Conservation (phyloP, 2,329 filamentous ascomycete genomes). For the Xylariaceae sp. region DNA sequence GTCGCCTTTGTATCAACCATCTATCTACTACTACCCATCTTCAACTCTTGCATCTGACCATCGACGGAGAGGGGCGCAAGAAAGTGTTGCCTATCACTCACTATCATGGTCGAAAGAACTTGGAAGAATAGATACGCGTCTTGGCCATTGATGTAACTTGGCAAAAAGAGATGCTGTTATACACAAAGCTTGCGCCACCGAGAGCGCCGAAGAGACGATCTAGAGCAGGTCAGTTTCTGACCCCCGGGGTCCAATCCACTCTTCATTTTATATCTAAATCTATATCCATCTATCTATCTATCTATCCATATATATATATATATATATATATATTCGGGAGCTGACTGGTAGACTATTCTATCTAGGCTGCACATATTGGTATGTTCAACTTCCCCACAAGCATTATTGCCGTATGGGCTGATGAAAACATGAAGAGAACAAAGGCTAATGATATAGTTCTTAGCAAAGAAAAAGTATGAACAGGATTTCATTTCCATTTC, state of each 20-base stretch:
- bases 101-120: slow-evolving; percentile 17
- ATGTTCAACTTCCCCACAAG: slow-evolving; percentile 26
- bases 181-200: slow-evolving; percentile 51
- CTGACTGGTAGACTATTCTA: slow-evolving; percentile 23
- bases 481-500: background rate
- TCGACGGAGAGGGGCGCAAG: too few relatives aligned
- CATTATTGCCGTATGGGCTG: background rate
- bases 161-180: slow-evolving; percentile 45
- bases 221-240: slow-evolving; percentile 47
- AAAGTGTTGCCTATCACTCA: too few relatives aligned
- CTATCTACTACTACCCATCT: too few relatives aligned
- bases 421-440: background rate
- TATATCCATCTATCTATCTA: too few relatives aligned
- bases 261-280: too few relatives aligned
- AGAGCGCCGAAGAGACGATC: slow-evolving; percentile 55
- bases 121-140: slow-evolving; percentile 7
- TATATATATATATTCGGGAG: slow-evolving; percentile 5
- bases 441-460: slow-evolving; percentile 16
- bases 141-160: slow-evolving; percentile 17
- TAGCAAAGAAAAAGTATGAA: slow-evolving; percentile 51
- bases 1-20: too few relatives aligned
- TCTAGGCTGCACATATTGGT: slow-evolving; percentile 49
- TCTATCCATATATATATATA: background rate
- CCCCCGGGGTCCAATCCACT: background rate
- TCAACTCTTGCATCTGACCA: too few relatives aligned